Evolutionary conservation across 2,329 filamentous ascomycete genomes (phyloP).

Genomic region (Fusarium succisae): DNA sequence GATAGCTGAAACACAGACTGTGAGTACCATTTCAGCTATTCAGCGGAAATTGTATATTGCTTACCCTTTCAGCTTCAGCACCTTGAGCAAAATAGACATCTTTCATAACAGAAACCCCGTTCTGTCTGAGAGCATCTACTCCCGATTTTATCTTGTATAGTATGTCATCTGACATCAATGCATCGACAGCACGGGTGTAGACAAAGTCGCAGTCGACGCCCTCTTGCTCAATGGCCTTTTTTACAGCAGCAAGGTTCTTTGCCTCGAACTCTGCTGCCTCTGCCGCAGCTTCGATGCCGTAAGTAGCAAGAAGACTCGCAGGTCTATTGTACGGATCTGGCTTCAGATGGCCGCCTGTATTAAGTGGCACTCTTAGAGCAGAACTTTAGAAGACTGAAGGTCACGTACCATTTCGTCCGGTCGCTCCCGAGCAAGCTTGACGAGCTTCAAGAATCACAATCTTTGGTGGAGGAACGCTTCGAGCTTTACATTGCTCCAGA

Average conservation of each 20-base stretch:
- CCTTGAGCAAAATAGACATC: not conserved
- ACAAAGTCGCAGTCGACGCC: conserved; percentile 1
- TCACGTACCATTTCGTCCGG: not conserved
- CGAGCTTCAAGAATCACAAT: conserved; percentile 7
- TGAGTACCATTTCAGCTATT: accelerated
- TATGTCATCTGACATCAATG: not conserved
- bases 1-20: not conserved
- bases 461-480: not conserved
- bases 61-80: not conserved
- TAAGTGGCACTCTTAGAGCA: too few relatives aligned
- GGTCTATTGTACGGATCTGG: not conserved
- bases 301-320: not conserved
- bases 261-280: not conserved
- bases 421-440: not conserved
- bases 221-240: not conserved
- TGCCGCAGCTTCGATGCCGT: not conserved
- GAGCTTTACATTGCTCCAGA: not conserved
- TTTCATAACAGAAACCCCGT: not conserved
- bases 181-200: not conserved
- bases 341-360: not conserved
- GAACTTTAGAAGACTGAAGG: accelerated
- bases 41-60: accelerated
- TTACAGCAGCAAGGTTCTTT: not conserved
- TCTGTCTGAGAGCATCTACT: not conserved
- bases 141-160: not conserved